Percentiles rank a stretch among this genome's conserved stretches.
phyloP scores from a whole-genome alignment of 371 early-diverging fungal genomes.

The Circinella minor region DNA sequence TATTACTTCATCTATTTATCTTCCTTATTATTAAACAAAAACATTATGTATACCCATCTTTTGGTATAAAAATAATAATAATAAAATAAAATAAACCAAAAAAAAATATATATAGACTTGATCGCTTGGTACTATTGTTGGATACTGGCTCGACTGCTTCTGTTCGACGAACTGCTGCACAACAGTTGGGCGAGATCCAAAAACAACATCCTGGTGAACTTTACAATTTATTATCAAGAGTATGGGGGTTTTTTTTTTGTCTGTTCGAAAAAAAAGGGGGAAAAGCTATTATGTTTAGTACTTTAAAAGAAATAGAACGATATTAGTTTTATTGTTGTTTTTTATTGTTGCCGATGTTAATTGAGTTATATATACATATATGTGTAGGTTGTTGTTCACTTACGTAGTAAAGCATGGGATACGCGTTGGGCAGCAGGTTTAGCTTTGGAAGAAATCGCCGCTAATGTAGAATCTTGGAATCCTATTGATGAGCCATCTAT shows the following conservation, averaged over 20 bases:
- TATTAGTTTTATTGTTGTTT: too few species aligned
- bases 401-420: slow-evolving; percentile 92
- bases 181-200: slow-evolving; percentile 94
- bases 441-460: slow-evolving; percentile 90
- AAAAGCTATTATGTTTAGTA: too few species aligned
- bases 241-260: slow-evolving; percentile 31
- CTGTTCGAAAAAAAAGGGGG: too few species aligned
- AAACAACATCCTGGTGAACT: slow-evolving; percentile 94
- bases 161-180: slow-evolving; percentile 90
- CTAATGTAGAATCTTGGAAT: slow-evolving; percentile 86
- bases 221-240: slow-evolving; percentile 83
- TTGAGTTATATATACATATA: too few species aligned
- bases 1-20: slow-evolving; percentile 4
- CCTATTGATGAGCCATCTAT: slow-evolving; percentile 37
- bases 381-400: slow-evolving; percentile 77
- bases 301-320: too few species aligned
- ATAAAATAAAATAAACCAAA: too few species aligned
- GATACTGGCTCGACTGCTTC: slow-evolving; percentile 92
- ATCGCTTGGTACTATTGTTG: slow-evolving; percentile 90
- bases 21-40: too few species aligned
- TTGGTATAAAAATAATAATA: too few species aligned
- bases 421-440: slow-evolving; percentile 94
- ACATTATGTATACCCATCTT: too few species aligned
- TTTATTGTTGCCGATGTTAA: background rate
- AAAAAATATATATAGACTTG: slow-evolving; percentile 65